phyloP scores from a whole-genome alignment of 2,329 filamentous ascomycete genomes.

The Helminthosporium solani region DNA sequence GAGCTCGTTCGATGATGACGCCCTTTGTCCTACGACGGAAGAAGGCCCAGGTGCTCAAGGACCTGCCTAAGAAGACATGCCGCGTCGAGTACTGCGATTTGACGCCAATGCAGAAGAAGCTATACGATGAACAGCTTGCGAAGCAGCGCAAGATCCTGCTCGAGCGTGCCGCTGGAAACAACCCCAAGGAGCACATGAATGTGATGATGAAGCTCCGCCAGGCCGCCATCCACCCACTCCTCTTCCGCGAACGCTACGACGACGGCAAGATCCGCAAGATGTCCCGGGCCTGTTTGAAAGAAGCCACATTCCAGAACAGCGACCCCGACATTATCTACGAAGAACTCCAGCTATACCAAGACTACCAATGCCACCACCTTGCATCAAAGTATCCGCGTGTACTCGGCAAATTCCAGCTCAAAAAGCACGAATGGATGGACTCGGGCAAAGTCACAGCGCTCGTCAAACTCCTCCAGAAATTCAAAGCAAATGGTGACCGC shows the following conservation, averaged over 20 bases:
- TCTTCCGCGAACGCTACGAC: conserved; percentile 79
- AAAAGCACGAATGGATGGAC: conserved; percentile 65
- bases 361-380: conserved; percentile 63
- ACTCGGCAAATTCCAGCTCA: conserved; percentile 58
- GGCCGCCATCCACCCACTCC: conserved; percentile 84
- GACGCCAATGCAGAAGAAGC: conserved; percentile 66
- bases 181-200: conserved; percentile 55
- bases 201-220: conserved; percentile 86
- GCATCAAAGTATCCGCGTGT: conserved; percentile 54
- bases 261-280: conserved; percentile 76
- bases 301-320: conserved; percentile 56
- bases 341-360: conserved; percentile 57
- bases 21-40: conserved; percentile 93
- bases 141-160: conserved; percentile 61
- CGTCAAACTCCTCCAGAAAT: conserved; percentile 69
- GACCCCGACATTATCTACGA: conserved; percentile 55
- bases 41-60: conserved; percentile 83
- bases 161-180: conserved; percentile 58
- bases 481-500: conserved; percentile 78
- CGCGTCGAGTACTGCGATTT: conserved; percentile 80
- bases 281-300: conserved; percentile 71
- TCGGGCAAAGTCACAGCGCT: conserved; percentile 86
- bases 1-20: conserved; percentile 87
- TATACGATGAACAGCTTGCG: conserved; percentile 72
- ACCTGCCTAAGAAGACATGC: conserved; percentile 77